phyloP scores from a whole-genome alignment of 768 basidiomycete species.

The Chalciporus chontae region DNA sequence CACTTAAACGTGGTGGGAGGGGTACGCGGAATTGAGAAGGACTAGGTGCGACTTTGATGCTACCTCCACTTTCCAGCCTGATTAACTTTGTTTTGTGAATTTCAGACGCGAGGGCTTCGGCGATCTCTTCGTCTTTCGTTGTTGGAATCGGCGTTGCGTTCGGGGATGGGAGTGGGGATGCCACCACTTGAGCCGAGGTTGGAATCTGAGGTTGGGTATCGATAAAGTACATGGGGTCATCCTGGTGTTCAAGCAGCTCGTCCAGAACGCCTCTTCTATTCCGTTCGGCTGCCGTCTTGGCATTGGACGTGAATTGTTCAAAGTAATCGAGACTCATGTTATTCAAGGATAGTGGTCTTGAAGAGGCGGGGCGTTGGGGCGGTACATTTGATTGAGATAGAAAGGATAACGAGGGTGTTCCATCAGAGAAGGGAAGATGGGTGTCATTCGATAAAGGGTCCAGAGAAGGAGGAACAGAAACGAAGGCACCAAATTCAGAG shows the following conservation, averaged over 20 bases:
- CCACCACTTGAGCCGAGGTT: constrained; percentile 1
- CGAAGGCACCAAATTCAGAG: constrained; percentile 61
- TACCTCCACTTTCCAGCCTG: constrained; percentile 2
- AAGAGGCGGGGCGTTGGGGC: neutral
- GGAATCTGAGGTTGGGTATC: constrained; percentile 11
- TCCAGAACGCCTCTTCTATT: constrained; percentile 54
- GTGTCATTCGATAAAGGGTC: constrained; percentile 37
- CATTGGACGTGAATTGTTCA: constrained; percentile 54
- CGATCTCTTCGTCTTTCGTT: constrained; percentile 34
- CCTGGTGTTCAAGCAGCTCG: constrained; percentile 62
- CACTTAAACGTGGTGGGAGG: constrained; percentile 22
- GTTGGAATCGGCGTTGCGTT: constrained; percentile 33
- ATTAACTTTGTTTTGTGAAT: constrained; percentile 12
- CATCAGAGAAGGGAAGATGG: neutral
- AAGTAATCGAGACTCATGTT: constrained; percentile 49
- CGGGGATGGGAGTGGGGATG: constrained; percentile 19
- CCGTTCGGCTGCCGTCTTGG: constrained; percentile 50
- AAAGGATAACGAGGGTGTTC: neutral
- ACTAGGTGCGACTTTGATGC: constrained; percentile 10
- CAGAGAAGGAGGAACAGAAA: constrained; percentile 50
- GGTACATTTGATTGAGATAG: neutral
- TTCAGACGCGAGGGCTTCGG: constrained; percentile 37
- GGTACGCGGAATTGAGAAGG: constrained; percentile 13
- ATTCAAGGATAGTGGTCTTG: neutral
- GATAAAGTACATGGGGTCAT: constrained; percentile 67